Percentiles rank a stretch among this genome's conserved stretches.
phyloP scores from a whole-genome alignment of 192 early-diverging fungal genomes.

The Coemansia pectinata region DNA sequence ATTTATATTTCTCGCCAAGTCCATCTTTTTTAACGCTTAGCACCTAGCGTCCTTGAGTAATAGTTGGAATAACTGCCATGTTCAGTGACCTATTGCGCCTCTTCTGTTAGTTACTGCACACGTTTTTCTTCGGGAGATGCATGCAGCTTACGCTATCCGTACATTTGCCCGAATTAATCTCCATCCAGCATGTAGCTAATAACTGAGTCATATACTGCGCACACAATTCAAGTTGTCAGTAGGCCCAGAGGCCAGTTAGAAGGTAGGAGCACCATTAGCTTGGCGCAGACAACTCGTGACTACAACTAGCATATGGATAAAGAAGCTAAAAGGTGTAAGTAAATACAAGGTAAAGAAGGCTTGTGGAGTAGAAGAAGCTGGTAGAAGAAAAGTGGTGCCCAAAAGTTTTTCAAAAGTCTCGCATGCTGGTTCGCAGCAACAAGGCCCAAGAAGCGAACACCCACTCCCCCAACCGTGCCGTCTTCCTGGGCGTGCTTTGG shows the following conservation, averaged over 20 bases:
- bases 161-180: not conserved
- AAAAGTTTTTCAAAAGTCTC: not conserved
- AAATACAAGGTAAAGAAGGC: not conserved
- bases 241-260: not conserved
- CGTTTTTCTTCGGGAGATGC: not conserved
- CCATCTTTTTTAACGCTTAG: not conserved
- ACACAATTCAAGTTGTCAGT: not conserved
- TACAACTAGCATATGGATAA: not conserved
- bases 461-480: not conserved
- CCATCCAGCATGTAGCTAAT: not conserved
- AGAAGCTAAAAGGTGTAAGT: not conserved
- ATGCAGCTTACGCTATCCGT: not conserved
- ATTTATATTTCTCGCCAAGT: not conserved
- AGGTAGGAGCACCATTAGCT: not conserved
- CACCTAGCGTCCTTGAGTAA: not conserved
- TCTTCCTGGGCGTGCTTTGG: not conserved
- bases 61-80: not conserved
- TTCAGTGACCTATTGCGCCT: conserved; percentile 4
- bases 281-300: not conserved
- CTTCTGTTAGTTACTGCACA: not conserved
- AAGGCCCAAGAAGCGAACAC: not conserved
- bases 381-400: not conserved
- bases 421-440: not conserved
- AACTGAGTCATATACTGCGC: not conserved
- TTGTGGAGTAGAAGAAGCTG: not conserved